phyloP scores from a whole-genome alignment of 2,329 filamentous ascomycete genomes.

The Trichoderma sp. region DNA sequence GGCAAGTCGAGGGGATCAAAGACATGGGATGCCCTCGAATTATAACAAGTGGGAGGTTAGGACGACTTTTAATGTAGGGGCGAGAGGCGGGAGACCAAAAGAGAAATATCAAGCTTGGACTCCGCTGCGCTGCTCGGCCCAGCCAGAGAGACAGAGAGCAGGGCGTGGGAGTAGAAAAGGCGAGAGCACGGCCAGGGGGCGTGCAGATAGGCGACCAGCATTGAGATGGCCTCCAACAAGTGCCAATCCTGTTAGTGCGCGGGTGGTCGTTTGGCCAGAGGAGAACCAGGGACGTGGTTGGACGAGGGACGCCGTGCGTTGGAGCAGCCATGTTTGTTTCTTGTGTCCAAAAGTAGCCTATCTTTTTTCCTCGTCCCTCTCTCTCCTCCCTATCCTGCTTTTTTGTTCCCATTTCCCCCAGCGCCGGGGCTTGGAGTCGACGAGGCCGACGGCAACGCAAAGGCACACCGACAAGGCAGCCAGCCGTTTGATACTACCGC shows the following conservation, averaged over 20 bases:
- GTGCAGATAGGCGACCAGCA: slow-evolving; percentile 9
- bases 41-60: slow-evolving; percentile 18
- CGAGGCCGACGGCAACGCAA: neutral
- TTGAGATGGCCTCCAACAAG: slow-evolving; percentile 14
- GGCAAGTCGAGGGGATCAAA: slow-evolving; percentile 9
- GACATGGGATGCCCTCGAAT: slow-evolving; percentile 17
- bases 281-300: slow-evolving; percentile 12
- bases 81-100: slow-evolving; percentile 12
- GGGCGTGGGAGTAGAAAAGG: neutral
- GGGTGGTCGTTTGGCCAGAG: slow-evolving; percentile 15
- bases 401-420: neutral
- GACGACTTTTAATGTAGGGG: slow-evolving; percentile 16
- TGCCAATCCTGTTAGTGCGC: slow-evolving; percentile 17
- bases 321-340: slow-evolving; percentile 15
- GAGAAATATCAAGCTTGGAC: slow-evolving; percentile 17
- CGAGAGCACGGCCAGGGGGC: neutral
- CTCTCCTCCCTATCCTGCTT: neutral
- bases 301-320: slow-evolving; percentile 11
- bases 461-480: neutral
- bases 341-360: slow-evolving; percentile 13
- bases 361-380: neutral
- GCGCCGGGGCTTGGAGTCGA: neutral
- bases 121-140: slow-evolving; percentile 11
- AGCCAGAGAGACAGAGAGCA: neutral
- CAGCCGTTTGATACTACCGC: neutral